These are phyloP conservation scores for Microascus cirrosus DNA, from an alignment of 2,329 filamentous ascomycete species.

Conservation along the genomic window DNA sequence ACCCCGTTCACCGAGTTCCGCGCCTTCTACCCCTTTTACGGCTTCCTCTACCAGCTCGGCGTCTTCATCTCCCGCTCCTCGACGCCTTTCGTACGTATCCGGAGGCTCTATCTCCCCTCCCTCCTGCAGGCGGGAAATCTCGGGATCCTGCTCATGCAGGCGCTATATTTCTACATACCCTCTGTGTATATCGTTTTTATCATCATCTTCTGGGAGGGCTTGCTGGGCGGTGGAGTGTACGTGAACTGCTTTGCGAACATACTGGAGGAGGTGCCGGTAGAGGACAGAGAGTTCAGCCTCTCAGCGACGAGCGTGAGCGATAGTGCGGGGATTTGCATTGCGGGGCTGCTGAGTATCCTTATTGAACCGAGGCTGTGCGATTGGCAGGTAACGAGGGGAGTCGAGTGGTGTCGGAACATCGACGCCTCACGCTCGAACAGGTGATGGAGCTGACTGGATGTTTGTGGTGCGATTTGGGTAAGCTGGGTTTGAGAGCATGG, in stretches of 20 bases:
- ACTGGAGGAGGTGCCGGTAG: conserved; percentile 63
- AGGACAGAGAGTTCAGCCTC: conserved; percentile 83
- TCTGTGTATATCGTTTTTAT: conserved; percentile 77
- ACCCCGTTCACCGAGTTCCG: conserved; percentile 75
- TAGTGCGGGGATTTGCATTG: conserved; percentile 80
- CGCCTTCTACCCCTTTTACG: conserved; percentile 89
- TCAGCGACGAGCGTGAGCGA: conserved; percentile 88
- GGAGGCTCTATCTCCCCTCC: conserved; percentile 70
- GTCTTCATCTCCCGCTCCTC: conserved; percentile 92
- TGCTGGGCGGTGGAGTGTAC: conserved; percentile 85
- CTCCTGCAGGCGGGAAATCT: conserved; percentile 76
- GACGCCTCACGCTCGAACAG: conserved; percentile 13
- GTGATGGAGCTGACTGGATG: not conserved
- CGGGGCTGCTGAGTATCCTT: conserved; percentile 71
- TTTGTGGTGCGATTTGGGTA: not conserved
- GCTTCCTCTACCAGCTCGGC: conserved; percentile 86
- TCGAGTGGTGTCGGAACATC: conserved; percentile 59
- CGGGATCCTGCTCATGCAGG: conserved; percentile 60
- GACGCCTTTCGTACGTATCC: conserved; percentile 75
- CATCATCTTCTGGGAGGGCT: conserved; percentile 86
- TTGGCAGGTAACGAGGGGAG: conserved; percentile 73
- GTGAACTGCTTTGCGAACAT: conserved; percentile 96
- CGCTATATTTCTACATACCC: conserved; percentile 71
- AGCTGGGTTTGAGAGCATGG: not conserved
- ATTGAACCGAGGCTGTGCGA: conserved; percentile 74